Percentiles rank a stretch among this genome's conserved stretches.
Evolutionary conservation across 441 rosid genomes (phyloP).

Genomic region (Biscutella laevigata): DNA sequence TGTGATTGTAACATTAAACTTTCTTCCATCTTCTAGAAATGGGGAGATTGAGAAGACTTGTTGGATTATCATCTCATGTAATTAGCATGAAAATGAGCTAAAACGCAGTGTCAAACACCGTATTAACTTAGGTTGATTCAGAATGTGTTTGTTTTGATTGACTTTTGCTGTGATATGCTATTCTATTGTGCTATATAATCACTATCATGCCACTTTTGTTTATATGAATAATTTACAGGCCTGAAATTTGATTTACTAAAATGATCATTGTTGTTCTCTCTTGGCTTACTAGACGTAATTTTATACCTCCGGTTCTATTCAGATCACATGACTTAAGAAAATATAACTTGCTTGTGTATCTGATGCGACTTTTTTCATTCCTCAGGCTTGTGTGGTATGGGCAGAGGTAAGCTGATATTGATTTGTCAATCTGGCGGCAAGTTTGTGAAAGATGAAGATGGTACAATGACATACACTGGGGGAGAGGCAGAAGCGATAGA

Average conservation of each 20-base stretch:
- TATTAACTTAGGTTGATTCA: not conserved
- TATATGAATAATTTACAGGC: too few relatives aligned
- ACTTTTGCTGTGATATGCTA: too few relatives aligned
- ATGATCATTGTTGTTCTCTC: too few relatives aligned
- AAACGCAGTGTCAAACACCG: not conserved
- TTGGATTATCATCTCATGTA: not conserved
- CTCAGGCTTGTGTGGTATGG: constrained; percentile 40
- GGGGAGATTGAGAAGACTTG: not conserved
- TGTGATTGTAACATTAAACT: not conserved
- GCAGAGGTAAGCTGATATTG: constrained; percentile 72
- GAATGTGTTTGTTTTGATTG: too few relatives aligned
- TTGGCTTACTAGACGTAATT: too few relatives aligned
- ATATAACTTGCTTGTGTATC: not conserved
- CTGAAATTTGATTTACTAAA: too few relatives aligned
- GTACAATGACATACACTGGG: constrained; percentile 55
- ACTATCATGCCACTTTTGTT: too few relatives aligned
- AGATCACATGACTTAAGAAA: not conserved
- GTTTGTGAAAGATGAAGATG: constrained; percentile 56
- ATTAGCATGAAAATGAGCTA: not conserved
- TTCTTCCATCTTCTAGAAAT: not conserved
- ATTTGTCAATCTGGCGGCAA: constrained; percentile 81
- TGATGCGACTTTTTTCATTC: not conserved
- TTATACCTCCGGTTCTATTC: too few relatives aligned
- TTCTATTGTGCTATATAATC: too few relatives aligned
- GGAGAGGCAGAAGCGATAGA: constrained; percentile 87